phyloP scores from a whole-genome alignment of 2,329 filamentous ascomycete species.

The Penicillium fuscoglaucum region DNA sequence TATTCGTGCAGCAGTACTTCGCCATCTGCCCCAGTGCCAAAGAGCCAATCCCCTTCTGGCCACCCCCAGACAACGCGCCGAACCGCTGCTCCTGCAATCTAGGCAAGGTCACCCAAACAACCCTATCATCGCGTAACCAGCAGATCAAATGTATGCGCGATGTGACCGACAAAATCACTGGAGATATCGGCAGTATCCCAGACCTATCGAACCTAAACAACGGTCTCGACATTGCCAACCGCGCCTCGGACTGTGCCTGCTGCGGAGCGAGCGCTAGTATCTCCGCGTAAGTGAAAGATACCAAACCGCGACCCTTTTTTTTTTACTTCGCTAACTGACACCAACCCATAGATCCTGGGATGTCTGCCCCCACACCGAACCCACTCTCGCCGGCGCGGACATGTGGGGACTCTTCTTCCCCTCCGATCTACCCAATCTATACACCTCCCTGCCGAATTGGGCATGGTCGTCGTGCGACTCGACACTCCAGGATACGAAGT shows the following conservation, averaged over 20 bases:
- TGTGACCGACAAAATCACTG: constrained; percentile 16
- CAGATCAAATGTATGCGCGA: constrained; percentile 23
- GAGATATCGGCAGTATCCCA: constrained; percentile 9
- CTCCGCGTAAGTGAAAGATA: constrained; percentile 32
- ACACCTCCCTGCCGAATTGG: constrained; percentile 21
- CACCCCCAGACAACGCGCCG: constrained; percentile 35
- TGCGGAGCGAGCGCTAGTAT: constrained; percentile 39
- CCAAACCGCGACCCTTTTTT: too few species aligned
- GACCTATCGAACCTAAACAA: constrained; percentile 24
- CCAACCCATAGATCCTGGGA: constrained; percentile 26
- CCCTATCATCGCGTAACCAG: constrained; percentile 21
- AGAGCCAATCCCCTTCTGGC: constrained; percentile 43
- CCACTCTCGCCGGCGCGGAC: constrained; percentile 21
- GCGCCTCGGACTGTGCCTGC: constrained; percentile 36
- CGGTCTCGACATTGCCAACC: constrained; percentile 22
- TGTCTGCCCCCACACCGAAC: constrained; percentile 36
- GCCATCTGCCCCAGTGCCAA: constrained; percentile 30
- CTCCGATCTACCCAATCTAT: constrained; percentile 19
- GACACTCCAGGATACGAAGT: constrained; percentile 21
- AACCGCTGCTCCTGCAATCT: constrained; percentile 43
- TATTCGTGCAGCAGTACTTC: constrained; percentile 40
- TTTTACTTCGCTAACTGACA: not conserved
- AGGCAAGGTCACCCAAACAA: constrained; percentile 30
- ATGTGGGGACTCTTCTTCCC: constrained; percentile 26
- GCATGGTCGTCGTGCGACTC: constrained; percentile 24